Evolutionary conservation across 768 basidiomycete species (phyloP), one percentile per base, ranked within the genome.

Genomic region (Daedalea quercina): DNA sequence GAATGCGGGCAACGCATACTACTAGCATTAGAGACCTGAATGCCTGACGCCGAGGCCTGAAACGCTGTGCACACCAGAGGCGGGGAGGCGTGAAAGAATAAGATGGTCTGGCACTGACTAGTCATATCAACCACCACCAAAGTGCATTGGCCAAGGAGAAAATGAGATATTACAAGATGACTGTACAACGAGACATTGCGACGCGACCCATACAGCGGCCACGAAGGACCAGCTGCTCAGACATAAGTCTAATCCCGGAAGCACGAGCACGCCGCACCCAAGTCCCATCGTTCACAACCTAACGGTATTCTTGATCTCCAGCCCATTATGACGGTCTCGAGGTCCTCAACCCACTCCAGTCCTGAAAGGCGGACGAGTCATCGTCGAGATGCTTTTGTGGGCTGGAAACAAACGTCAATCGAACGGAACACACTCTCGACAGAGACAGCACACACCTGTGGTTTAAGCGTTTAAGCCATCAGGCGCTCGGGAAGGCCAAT

Each of bases 101-200:
- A n/a, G n/a, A n/a, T n/a, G n/a, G n/a, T n/a, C n/a, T n/a, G n/a
- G n/a, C n/a, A n/a, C n/a, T n/a, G n/a, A n/a, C n/a, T n/a, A n/a
- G n/a, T n/a, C n/a, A n/a, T n/a, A n/a, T n/a, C n/a, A n/a, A n/a
- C n/a, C n/a, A n/a, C n/a, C n/a, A n/a, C n/a, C n/a, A n/a, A n/a
- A n/a, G n/a, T n/a, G n/a, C n/a, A n/a, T n/a, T n/a, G n/a, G n/a
- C 42, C 19, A n/a, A 44, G 42, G 17, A 44, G 42, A 8, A 44
- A 44, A 44, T 44, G 34, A 9, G n/a, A n/a, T n/a, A n/a, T n/a
- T n/a, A 22, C 56, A 51, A 47, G 54, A 44, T 23, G 59, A 51
- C 69, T 90, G 84, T 90, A 86, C 86, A 82, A 89, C 87, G 78
- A 81, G 85, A 90, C 88, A 89, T 90, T 91, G 89, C 89, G 85